phyloP scores from a whole-genome alignment of 2,329 filamentous ascomycete genomes.

The Aspergillus versicolor region DNA sequence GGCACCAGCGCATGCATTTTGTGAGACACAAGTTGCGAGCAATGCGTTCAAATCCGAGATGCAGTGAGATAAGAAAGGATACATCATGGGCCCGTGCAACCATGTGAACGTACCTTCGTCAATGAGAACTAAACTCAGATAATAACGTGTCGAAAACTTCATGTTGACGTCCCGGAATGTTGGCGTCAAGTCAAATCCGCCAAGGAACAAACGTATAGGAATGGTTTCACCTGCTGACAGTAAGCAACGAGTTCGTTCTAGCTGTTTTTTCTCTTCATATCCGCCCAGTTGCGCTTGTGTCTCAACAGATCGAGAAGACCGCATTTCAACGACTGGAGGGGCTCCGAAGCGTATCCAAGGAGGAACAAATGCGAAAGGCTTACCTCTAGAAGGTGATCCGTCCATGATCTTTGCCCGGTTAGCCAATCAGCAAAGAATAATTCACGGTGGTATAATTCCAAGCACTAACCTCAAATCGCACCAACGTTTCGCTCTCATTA shows the following conservation, averaged over 20 bases:
- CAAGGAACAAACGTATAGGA: slow-evolving; percentile 92
- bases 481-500: slow-evolving; percentile 97
- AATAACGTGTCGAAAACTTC: slow-evolving; percentile 98
- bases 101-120: slow-evolving; percentile 69
- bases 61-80: neutral
- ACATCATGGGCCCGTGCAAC: slow-evolving; percentile 4
- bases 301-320: neutral
- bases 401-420: slow-evolving; percentile 78
- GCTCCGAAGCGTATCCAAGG: neutral
- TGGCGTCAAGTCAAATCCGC: slow-evolving; percentile 94
- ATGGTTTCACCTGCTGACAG: slow-evolving; percentile 71
- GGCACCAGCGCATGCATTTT: slow-evolving; percentile 15
- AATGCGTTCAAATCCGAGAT: neutral
- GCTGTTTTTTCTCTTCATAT: neutral
- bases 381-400: slow-evolving; percentile 91
- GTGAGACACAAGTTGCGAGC: neutral
- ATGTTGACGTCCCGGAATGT: slow-evolving; percentile 99
- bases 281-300: neutral
- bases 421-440: slow-evolving; percentile 14
- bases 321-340: neutral
- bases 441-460: slow-evolving; percentile 10
- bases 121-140: slow-evolving; percentile 91
- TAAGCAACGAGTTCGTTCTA: slow-evolving; percentile 19
- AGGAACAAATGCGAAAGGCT: slow-evolving; percentile 28
- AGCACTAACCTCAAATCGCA: slow-evolving; percentile 78